Conservation (phyloP, 2,329 filamentous ascomycete species). For the Coniochaeta sp. region DNA sequence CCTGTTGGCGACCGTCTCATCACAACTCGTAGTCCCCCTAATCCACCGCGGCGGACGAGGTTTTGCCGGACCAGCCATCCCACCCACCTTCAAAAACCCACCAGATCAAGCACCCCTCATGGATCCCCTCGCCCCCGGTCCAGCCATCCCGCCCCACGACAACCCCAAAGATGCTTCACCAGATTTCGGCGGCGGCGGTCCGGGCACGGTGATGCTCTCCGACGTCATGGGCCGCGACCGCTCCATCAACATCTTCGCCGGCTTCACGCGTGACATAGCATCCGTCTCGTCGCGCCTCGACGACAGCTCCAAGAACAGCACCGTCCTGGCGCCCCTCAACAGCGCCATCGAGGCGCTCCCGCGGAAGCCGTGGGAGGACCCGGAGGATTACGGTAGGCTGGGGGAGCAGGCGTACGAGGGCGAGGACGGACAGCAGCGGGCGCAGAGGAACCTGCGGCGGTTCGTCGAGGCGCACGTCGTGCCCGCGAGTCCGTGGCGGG, state of each 20-base stretch:
- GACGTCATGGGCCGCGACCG: conserved; percentile 79
- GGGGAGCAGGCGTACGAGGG: conserved; percentile 72
- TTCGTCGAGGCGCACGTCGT: conserved; percentile 89
- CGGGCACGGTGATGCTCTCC: conserved; percentile 59
- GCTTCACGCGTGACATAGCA: conserved; percentile 69
- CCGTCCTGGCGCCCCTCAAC: conserved; percentile 83
- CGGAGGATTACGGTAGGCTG: conserved; percentile 60
- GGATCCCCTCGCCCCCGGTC: conserved; percentile 18
- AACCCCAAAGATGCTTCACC: background rate
- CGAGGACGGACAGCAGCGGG: conserved; percentile 65
- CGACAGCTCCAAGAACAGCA: conserved; percentile 62
- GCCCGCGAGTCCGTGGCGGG: conserved; percentile 65
- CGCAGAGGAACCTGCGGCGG: conserved; percentile 64
- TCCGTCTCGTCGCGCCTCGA: conserved; percentile 63
- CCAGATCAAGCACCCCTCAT: conserved; percentile 24
- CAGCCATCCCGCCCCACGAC: conserved; percentile 16
- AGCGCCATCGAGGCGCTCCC: conserved; percentile 70
- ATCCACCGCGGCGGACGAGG: conserved; percentile 8
- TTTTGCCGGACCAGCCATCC: conserved; percentile 13
- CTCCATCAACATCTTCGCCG: conserved; percentile 77
- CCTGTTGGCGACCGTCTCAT: conserved; percentile 13
- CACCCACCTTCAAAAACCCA: conserved; percentile 15
- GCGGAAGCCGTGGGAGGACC: conserved; percentile 80
- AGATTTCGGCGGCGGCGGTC: background rate
- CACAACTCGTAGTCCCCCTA: conserved; percentile 14